phyloP scores from a whole-genome alignment of 176 grass and related monocot genomes.

The sorghum (Sorghum bicolor) region DNA sequence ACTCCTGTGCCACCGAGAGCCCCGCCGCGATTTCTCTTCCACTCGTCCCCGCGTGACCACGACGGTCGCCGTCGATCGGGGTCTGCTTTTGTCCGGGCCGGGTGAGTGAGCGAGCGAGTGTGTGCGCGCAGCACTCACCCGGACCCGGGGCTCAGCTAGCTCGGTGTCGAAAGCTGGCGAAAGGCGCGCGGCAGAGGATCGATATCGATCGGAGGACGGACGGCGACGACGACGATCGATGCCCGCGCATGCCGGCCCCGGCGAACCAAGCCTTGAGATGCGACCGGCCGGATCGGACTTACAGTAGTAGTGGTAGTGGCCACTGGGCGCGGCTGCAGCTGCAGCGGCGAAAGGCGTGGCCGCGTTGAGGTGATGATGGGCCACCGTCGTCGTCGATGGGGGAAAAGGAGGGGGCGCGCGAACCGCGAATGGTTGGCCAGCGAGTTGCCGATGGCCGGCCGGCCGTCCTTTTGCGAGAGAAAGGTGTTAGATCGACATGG shows the following conservation, averaged over 20 bases:
- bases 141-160: too few species aligned
- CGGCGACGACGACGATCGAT: background rate
- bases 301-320: too few species aligned
- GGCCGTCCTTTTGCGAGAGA: background rate
- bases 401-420: too few species aligned
- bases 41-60: background rate
- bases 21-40: background rate
- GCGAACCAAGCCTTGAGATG: background rate
- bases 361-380: background rate
- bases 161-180: conserved; percentile 1
- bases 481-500: background rate
- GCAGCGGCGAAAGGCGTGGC: background rate
- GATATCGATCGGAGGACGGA: background rate
- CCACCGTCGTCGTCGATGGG: too few species aligned
- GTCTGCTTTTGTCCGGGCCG: background rate
- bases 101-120: background rate
- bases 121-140: conserved; percentile 5
- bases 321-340: background rate
- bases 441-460: background rate
- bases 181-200: background rate
- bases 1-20: background rate
- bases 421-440: background rate
- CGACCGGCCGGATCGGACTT: background rate
- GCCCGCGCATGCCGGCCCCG: background rate
- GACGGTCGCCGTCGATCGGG: background rate